A percentile compares a stretch with the other conserved stretches of the same genome.
Evolutionary conservation across 1,284 basidiomycete species (phyloP).

Genomic region (Paramarasmius palmivorus): DNA sequence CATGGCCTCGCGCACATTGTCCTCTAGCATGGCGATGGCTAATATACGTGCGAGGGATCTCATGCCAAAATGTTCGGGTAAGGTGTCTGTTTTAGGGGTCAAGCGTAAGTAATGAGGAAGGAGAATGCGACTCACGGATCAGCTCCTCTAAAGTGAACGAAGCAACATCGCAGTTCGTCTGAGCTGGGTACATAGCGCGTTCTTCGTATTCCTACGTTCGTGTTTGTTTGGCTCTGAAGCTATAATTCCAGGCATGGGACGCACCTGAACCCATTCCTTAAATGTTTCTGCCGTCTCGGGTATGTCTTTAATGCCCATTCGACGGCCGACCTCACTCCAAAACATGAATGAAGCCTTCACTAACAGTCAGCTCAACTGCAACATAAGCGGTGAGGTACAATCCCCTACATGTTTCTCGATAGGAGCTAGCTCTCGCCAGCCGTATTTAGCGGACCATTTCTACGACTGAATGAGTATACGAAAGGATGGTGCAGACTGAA

Average conservation of each 20-base stretch:
- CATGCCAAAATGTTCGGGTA: slow-evolving; percentile 37
- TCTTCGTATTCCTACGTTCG: slow-evolving; percentile 37
- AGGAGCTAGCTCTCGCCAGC: slow-evolving; percentile 22
- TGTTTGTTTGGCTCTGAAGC: neutral
- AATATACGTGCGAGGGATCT: slow-evolving; percentile 31
- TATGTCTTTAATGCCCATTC: slow-evolving; percentile 40
- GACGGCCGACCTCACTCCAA: slow-evolving; percentile 26
- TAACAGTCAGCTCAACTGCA: neutral
- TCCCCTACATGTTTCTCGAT: slow-evolving; percentile 14
- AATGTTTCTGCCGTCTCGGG: slow-evolving; percentile 38
- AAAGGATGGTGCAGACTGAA: neutral
- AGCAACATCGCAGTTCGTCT: slow-evolving; percentile 38
- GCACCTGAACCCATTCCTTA: slow-evolving; percentile 33
- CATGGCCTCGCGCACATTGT: slow-evolving; percentile 42
- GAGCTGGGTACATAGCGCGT: slow-evolving; percentile 37
- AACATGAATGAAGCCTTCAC: slow-evolving; percentile 30
- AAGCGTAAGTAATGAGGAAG: too few species aligned
- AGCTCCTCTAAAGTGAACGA: slow-evolving; percentile 37
- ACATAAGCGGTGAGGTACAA: neutral
- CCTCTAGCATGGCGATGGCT: slow-evolving; percentile 35
- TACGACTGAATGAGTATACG: slow-evolving; percentile 5
- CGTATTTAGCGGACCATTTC: slow-evolving; percentile 22
- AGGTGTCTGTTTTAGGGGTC: too few species aligned
- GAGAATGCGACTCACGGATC: slow-evolving; percentile 22
- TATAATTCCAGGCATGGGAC: slow-evolving; percentile 3